Base-by-base conservation (phyloP, 139 green algal genomes). In the Coelastrella sp. region DNA sequence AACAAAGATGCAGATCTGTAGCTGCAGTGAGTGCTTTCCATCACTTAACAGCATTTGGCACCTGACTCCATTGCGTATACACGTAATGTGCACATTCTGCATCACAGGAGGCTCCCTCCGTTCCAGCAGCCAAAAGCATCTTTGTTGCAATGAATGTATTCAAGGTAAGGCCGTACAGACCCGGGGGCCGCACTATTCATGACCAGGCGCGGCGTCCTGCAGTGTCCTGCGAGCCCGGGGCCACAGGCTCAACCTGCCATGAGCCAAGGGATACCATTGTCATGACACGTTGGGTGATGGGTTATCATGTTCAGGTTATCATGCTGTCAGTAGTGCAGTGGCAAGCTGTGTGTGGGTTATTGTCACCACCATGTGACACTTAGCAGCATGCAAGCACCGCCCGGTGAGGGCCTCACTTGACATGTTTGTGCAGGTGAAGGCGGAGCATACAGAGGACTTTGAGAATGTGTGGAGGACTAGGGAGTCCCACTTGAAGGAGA, bases 111-210 rank as follows among this genome's bases (percentile, higher is more conserved):
- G 19, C 68, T 76, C 19, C 68, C 19, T 76, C 68, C 17, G 19
- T 15, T 19, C 24, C 74, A n/a, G 74, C 74, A 20, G 20, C 74
- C 8, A 73, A 86, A 74, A 6, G 72, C 24, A 27, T 88, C 57
- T 90, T 90, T 15, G 56, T 92, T 6, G 90, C 56, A 25, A 84
- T 84, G 84, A 92, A 92, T 60, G 90, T 92, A 22, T 92, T 92
- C 60, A 90, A 92, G 84, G 90, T 92, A 58, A 10, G 60, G 17
- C 12, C 8, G n/a, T 76, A 8, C 20, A 49, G 35, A 49, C 35
- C 1, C 35, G 35, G 35, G 35, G 35, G 35, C 35, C 35, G 35
- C 35, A 49, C 35, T 49, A 49, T 49, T 49, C 35, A 49, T 49
- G 35, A 49, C 35, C 35, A 49, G 35, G 35, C 35, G 35, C 35